Base-by-base conservation (phyloP, 2,329 filamentous ascomycete species). In the Clonostachys chloroleuca region DNA sequence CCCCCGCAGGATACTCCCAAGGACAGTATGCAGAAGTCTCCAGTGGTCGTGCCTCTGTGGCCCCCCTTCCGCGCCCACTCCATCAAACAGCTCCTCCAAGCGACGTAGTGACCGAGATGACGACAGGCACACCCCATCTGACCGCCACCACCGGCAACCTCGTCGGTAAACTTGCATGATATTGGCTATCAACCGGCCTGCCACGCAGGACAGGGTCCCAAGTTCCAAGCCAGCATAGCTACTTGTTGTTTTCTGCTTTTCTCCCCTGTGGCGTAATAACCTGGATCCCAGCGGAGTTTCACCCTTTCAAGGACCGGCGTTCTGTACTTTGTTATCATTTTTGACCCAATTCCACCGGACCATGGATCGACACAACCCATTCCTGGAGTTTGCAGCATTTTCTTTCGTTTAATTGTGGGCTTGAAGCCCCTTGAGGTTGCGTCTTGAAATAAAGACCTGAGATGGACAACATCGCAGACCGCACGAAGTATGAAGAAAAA, bases 1-100 rank as follows among this genome's bases (percentile, higher is more conserved):
- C 56, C 50, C 52, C 62, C 54, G 44, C 51, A 47, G 45, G 51
- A 42, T 47, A 48, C 44, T 56, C 66, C 53, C 52, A 67, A 57
- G 67, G 68, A 65, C 74, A 77, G 68, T 80, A 77, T 74, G 75
- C 77, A 52, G 67, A 68, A 53, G 56, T 68, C 60, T 70, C 71
- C 54, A 66, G 64, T 51, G 54, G 63, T 53, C 63, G 69, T 44
- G 57, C 60, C 47, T 61, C 67, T 12, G 62, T 62, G 24, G 58
- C 67, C 44, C 64, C 57, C 69, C 68, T 59, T 64, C 65, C 54
- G 55, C 66, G 50, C 60, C 60, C 52, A 13, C 40, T 8, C 14
- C 44, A 7, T 34, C 47, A n/a, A 62, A 59, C 60, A 63, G 40
- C 17, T 9, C 47, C 17, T 62, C 59, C 60, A 64, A 53, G 52